Conservation (phyloP, 768 basidiomycete genomes). For the Kwoniella sp. region DNA sequence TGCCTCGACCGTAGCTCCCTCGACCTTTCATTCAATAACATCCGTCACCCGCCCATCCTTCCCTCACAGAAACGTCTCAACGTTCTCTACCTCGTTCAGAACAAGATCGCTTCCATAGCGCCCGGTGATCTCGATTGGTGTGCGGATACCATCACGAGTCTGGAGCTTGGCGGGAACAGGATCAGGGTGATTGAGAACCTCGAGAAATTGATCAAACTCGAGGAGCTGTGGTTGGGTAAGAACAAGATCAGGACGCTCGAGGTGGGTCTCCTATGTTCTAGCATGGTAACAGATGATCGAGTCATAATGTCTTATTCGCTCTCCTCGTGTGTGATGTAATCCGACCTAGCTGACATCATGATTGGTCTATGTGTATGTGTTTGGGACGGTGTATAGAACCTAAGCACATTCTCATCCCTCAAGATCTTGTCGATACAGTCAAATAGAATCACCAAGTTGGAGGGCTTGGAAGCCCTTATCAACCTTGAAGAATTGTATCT, state of each 20-base stretch:
- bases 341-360: neutral
- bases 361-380: neutral
- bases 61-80: slow-evolving; percentile 61
- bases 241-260: slow-evolving; percentile 91
- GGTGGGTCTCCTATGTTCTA: slow-evolving; percentile 58
- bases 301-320: neutral
- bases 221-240: slow-evolving; percentile 96
- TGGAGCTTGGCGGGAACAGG: slow-evolving; percentile 92
- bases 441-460: slow-evolving; percentile 86
- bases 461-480: slow-evolving; percentile 72
- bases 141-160: slow-evolving; percentile 67
- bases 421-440: slow-evolving; percentile 82
- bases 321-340: neutral
- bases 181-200: slow-evolving; percentile 90
- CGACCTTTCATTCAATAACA: slow-evolving; percentile 93
- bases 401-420: slow-evolving; percentile 70
- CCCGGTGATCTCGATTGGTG: slow-evolving; percentile 62
- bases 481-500: slow-evolving; percentile 87
- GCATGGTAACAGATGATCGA: neutral
- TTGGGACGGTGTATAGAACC: slow-evolving; percentile 65
- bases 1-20: slow-evolving; percentile 64
- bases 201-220: slow-evolving; percentile 75
- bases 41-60: slow-evolving; percentile 63
- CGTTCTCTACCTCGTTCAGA: slow-evolving; percentile 93
- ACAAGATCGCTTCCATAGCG: slow-evolving; percentile 80